Evolutionary conservation across 75 land plant species (phyloP).

Genomic region (Pinus albicaulis): DNA sequence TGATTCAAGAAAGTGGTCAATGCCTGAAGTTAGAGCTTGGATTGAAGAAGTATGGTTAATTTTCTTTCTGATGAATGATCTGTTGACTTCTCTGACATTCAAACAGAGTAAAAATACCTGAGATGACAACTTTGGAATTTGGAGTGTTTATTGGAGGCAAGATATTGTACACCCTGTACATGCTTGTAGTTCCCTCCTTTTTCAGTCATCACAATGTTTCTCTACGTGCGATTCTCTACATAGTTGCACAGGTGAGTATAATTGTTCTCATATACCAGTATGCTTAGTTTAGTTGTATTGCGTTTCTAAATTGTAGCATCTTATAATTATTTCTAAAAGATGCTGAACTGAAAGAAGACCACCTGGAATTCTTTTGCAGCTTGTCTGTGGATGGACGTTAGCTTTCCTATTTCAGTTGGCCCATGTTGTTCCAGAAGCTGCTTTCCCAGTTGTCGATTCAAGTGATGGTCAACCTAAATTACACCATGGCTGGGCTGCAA

Average conservation of each 20-base stretch:
- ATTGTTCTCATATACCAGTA: neutral
- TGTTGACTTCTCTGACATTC: neutral
- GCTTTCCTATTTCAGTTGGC: slow-evolving; percentile 54
- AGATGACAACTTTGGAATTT: slow-evolving; percentile 36
- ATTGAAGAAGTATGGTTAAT: neutral
- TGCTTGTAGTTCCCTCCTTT: slow-evolving; percentile 37
- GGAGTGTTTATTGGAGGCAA: slow-evolving; percentile 40
- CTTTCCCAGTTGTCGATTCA: slow-evolving; percentile 27
- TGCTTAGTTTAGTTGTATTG: neutral
- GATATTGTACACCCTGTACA: slow-evolving; percentile 38
- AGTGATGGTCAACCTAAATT: slow-evolving; percentile 30
- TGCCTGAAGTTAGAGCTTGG: neutral
- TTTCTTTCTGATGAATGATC: neutral
- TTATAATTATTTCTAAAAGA: neutral
- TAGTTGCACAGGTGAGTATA: slow-evolving; percentile 22
- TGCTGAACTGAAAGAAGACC: neutral
- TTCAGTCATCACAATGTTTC: slow-evolving; percentile 28
- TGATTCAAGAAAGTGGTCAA: neutral
- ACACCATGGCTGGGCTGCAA: slow-evolving; percentile 42
- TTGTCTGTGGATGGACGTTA: slow-evolving; percentile 46
- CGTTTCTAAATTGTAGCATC: neutral
- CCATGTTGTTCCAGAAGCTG: slow-evolving; percentile 48
- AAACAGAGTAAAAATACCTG: slow-evolving; percentile 14
- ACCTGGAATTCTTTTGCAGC: slow-evolving; percentile 19
- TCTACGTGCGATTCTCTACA: slow-evolving; percentile 17